Conservation (phyloP, 257 asterid species). For the Vinca minor region DNA sequence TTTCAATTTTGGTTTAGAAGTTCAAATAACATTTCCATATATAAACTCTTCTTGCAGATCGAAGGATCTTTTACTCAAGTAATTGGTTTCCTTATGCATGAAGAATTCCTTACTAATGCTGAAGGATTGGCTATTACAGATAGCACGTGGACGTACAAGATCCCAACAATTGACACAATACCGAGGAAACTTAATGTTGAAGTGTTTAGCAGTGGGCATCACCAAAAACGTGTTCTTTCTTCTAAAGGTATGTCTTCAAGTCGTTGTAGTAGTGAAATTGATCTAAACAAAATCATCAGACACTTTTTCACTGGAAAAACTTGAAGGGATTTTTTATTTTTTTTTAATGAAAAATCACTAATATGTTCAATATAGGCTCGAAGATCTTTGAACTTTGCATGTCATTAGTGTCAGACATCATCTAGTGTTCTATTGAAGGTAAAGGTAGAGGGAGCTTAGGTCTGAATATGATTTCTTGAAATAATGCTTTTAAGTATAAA, state of each 20-base stretch:
- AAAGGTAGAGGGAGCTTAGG: too few relatives aligned
- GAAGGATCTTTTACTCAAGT: conserved; percentile 89
- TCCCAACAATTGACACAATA: conserved; percentile 69
- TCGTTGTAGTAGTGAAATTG: background rate
- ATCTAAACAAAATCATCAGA: background rate
- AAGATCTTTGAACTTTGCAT: too few relatives aligned
- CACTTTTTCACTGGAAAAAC: background rate
- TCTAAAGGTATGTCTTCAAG: conserved; percentile 46
- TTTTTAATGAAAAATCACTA: too few relatives aligned
- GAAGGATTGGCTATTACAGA: conserved; percentile 46
- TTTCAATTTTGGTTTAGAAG: background rate
- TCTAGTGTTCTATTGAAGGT: too few relatives aligned
- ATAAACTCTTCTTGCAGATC: conserved; percentile 30
- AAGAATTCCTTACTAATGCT: conserved; percentile 48
- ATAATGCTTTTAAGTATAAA: too few relatives aligned
- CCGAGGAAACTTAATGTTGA: conserved; percentile 53
- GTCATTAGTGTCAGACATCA: too few relatives aligned
- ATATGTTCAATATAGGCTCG: too few relatives aligned
- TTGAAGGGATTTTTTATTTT: background rate
- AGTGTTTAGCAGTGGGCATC: conserved; percentile 53
- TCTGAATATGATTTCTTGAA: too few relatives aligned
- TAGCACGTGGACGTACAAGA: conserved; percentile 70
- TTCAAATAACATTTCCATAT: background rate
- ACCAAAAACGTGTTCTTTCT: conserved; percentile 53
- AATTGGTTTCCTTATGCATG: conserved; percentile 66